Conservation (phyloP, 75 land plant genomes). For the Pinus taeda region DNA sequence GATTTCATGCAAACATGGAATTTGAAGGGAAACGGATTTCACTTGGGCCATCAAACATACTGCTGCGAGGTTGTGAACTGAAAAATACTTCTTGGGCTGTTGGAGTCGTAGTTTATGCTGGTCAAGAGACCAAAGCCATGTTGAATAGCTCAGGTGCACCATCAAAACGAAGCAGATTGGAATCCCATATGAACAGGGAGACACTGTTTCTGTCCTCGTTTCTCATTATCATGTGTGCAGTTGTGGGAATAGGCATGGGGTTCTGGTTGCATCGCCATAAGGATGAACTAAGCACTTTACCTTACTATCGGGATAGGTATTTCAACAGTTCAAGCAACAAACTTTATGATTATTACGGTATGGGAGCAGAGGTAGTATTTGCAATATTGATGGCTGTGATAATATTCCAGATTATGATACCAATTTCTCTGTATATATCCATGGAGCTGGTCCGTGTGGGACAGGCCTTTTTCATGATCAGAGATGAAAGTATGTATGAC, state of each 20-base stretch:
- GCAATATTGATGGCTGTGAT: constrained; percentile 80
- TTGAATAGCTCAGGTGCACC: constrained; percentile 94
- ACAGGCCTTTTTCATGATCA: constrained; percentile 91
- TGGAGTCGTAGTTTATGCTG: constrained; percentile 91
- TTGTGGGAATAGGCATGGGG: constrained; percentile 63
- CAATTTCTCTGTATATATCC: constrained; percentile 95
- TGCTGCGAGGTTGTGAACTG: constrained; percentile 95
- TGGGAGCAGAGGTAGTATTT: constrained; percentile 61
- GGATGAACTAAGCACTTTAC: constrained; percentile 44
- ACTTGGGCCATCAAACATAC: constrained; percentile 81
- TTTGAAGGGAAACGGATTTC: constrained; percentile 64
- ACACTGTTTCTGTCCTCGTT: constrained; percentile 69
- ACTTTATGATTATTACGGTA: constrained; percentile 60
- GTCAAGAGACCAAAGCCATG: constrained; percentile 95
- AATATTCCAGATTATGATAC: constrained; percentile 94
- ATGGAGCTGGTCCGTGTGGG: constrained; percentile 98
- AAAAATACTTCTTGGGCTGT: constrained; percentile 89
- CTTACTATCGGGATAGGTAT: constrained; percentile 50
- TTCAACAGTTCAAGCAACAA: constrained; percentile 13
- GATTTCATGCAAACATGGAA: constrained; percentile 79
- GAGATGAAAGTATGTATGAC: constrained; percentile 73
- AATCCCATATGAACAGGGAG: constrained; percentile 85
- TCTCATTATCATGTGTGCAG: constrained; percentile 60
- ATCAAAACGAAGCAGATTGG: constrained; percentile 86
- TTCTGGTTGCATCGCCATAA: constrained; percentile 63